Conservation (phyloP, 257 asterid species). For the Linaria vulgaris region DNA sequence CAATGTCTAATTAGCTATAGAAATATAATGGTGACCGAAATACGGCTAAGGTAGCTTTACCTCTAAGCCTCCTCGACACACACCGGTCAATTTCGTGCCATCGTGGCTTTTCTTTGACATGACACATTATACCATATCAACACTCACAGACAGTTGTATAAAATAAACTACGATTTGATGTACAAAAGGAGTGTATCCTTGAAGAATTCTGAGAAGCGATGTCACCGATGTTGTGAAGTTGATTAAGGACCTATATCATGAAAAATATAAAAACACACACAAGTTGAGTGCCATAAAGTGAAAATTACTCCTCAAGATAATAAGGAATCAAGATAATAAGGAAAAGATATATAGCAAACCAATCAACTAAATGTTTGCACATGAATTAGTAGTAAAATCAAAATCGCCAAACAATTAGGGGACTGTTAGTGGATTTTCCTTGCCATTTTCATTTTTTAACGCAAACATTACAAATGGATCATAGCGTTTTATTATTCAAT, state of each 20-base stretch:
- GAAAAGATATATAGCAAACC: neutral
- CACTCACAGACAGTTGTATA: constrained; percentile 35
- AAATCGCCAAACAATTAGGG: neutral
- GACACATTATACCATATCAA: constrained; percentile 27
- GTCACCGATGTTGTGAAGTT: constrained; percentile 24
- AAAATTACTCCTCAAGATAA: neutral
- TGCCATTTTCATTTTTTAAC: no score
- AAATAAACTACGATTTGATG: constrained; percentile 29
- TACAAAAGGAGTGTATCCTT: constrained; percentile 22
- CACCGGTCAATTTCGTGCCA: no score
- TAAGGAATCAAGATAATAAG: constrained; percentile 9
- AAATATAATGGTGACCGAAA: no score
- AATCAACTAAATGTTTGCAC: neutral
- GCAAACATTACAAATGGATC: no score
- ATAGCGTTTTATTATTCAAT: neutral
- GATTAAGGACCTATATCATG: constrained; percentile 33
- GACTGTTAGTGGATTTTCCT: no score
- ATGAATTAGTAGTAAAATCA: neutral
- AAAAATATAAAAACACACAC: neutral
- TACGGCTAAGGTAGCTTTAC: no score
- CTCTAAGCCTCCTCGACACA: no score
- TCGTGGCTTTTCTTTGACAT: no score
- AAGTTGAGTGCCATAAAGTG: neutral
- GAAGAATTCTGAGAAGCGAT: constrained; percentile 22
- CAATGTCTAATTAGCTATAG: no score